Conservation (phyloP, 805 yeast genomes). For the Teunomyces lycoperdinae region DNA sequence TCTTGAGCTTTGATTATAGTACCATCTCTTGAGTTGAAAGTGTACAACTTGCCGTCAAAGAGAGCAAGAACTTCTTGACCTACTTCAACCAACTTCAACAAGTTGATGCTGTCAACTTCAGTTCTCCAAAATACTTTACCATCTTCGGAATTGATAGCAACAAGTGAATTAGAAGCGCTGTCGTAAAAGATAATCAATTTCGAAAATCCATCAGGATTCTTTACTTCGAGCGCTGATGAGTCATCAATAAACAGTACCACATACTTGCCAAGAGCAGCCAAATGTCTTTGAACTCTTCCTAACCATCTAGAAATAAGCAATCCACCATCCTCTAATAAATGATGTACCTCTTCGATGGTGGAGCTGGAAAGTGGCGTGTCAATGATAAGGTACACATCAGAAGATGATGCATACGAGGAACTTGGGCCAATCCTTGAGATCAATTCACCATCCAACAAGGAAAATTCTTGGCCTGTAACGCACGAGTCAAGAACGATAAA, state of each 20-base stretch:
- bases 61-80: slow-evolving; percentile 13
- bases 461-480: slow-evolving; percentile 6
- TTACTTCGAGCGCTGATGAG: background rate
- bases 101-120: background rate
- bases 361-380: slow-evolving; percentile 30
- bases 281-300: slow-evolving; percentile 29
- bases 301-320: slow-evolving; percentile 1
- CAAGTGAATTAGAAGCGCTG: slow-evolving; percentile 3
- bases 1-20: background rate
- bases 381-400: slow-evolving; percentile 19
- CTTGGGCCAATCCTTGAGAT: background rate
- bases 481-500: slow-evolving; percentile 8
- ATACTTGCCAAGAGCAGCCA: slow-evolving; percentile 31
- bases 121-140: slow-evolving; percentile 7
- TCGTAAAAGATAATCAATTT: slow-evolving; percentile 32
- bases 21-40: slow-evolving; percentile 16
- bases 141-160: slow-evolving; percentile 10
- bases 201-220: slow-evolving; percentile 27
- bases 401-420: background rate
- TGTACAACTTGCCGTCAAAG: slow-evolving; percentile 9
- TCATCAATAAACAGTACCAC: slow-evolving; percentile 11
- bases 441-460: slow-evolving; percentile 10
- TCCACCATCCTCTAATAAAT: slow-evolving; percentile 27
- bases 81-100: slow-evolving; percentile 12
- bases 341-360: slow-evolving; percentile 28